Base-by-base conservation (phyloP, 2,329 filamentous ascomycete species). In the Penicillium sp. region DNA sequence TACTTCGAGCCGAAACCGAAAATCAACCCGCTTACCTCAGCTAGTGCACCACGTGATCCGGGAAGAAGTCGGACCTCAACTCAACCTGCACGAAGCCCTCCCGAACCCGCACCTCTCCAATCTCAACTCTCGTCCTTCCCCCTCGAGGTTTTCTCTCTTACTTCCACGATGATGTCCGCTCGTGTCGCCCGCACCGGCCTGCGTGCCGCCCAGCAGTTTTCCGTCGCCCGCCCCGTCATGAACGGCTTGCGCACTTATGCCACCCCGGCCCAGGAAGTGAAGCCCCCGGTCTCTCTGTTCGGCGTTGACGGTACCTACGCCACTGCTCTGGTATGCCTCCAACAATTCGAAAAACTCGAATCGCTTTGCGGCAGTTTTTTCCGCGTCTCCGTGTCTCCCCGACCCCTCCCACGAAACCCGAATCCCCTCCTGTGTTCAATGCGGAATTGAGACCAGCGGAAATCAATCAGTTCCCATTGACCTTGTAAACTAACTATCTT, bases 291-390 rank as follows among this genome's bases (percentile, higher is more conserved):
- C 65, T 79, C 89, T 59, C 79, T 98, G 63, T 98, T 87, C 72
- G 92, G 92, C 59, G 74, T 98, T 64, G 92, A 96, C 71, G 92
- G 92, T 70, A 96, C 90, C 66, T 98, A 98, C 74, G 92, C 92
- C 67, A 88, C 84, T 73, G 92, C 92, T 74, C 78, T 98, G 82
- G 92, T 98, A 90, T 68, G 86, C 67, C 32, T 25, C 15, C 35
- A 30, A 36, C 16, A 37, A 32, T 35, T 28, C 43, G 34, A 28
- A 22, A 35, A 13, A 31, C 13, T 33, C 23, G 34, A 22, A 5
- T 5, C 5, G 12, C 16, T 37, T 26, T 44, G 17, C 31, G 36
- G 32, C 17, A 27, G 32, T 25, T 29, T 46, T 35, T 40, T 30
- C 33, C 22, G 25, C 45, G 10, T 4, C 25, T 13, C 25, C 25